Evolutionary conservation across 2,329 filamentous ascomycete genomes (phyloP).

Genomic region (Elsinoe australis): DNA sequence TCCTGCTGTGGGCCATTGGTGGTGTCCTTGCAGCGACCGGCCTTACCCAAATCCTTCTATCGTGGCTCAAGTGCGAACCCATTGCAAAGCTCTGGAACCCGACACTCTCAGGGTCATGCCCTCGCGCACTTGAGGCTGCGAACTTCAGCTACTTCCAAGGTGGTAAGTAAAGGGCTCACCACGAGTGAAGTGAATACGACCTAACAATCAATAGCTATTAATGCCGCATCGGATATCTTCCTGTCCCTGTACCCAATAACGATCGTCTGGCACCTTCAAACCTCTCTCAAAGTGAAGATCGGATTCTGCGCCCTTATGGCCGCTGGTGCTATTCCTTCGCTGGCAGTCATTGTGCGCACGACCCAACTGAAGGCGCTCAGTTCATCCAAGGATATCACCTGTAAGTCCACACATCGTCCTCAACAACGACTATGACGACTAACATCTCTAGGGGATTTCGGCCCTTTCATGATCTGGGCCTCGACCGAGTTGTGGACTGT

Average conservation of each 20-base stretch:
- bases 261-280: slow-evolving; percentile 8
- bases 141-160: slow-evolving; percentile 14
- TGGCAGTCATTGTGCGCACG: slow-evolving; percentile 8
- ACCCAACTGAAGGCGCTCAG: background rate
- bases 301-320: slow-evolving; percentile 11
- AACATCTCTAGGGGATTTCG: slow-evolving; percentile 5
- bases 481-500: slow-evolving; percentile 10
- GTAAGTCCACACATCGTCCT: too few species aligned
- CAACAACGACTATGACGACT: too few species aligned
- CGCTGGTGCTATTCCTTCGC: slow-evolving; percentile 6
- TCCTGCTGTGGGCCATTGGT: slow-evolving; percentile 5
- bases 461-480: slow-evolving; percentile 15
- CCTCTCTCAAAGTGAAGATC: background rate
- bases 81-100: slow-evolving; percentile 14
- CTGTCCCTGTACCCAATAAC: slow-evolving; percentile 7
- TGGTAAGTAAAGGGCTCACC: background rate
- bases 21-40: slow-evolving; percentile 1
- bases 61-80: slow-evolving; percentile 11
- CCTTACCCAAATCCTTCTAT: slow-evolving; percentile 9
- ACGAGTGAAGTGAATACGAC: background rate
- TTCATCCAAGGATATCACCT: slow-evolving; percentile 7
- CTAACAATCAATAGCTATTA: slow-evolving; percentile 1
- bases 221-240: slow-evolving; percentile 6
- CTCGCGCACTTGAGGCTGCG: slow-evolving; percentile 4
- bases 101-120: background rate